phyloP scores from a whole-genome alignment of 192 early-diverging fungal genomes.

The Obelidium mucronatum region DNA sequence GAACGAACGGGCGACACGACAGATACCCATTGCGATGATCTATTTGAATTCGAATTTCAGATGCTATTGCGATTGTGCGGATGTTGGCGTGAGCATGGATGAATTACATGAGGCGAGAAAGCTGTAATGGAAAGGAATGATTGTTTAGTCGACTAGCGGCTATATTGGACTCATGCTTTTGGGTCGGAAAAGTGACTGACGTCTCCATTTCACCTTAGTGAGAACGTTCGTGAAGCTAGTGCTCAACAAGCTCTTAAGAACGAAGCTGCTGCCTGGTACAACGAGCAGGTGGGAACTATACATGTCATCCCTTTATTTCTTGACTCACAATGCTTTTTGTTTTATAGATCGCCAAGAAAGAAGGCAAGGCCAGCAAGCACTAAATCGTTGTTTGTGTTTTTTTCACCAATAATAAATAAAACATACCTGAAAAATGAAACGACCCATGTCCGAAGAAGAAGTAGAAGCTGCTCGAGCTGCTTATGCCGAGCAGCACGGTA shows the following conservation, averaged over 20 bases:
- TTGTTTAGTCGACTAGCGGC: too few species aligned
- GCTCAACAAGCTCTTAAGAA: conserved; percentile 45
- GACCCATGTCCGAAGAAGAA: not conserved
- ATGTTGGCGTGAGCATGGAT: too few species aligned
- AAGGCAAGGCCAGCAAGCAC: conserved; percentile 19
- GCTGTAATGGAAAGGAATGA: too few species aligned
- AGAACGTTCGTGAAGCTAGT: conserved; percentile 49
- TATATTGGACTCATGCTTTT: too few species aligned
- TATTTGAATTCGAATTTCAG: too few species aligned
- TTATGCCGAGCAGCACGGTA: not conserved
- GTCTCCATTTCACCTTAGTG: conserved; percentile 31
- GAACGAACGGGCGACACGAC: too few species aligned
- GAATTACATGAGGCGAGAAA: too few species aligned
- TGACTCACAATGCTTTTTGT: not conserved
- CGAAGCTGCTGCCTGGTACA: conserved; percentile 47
- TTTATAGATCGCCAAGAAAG: conserved; percentile 34
- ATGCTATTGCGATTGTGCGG: too few species aligned
- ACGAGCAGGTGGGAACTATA: conserved; percentile 36
- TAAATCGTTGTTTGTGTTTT: not conserved
- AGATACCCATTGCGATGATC: too few species aligned
- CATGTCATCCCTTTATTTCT: too few species aligned
- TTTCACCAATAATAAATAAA: not conserved
- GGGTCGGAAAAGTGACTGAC: too few species aligned
- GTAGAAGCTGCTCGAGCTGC: not conserved
- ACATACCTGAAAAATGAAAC: not conserved